phyloP scores from a whole-genome alignment of 805 yeast genomes.

The Blastobotrys parvus region DNA sequence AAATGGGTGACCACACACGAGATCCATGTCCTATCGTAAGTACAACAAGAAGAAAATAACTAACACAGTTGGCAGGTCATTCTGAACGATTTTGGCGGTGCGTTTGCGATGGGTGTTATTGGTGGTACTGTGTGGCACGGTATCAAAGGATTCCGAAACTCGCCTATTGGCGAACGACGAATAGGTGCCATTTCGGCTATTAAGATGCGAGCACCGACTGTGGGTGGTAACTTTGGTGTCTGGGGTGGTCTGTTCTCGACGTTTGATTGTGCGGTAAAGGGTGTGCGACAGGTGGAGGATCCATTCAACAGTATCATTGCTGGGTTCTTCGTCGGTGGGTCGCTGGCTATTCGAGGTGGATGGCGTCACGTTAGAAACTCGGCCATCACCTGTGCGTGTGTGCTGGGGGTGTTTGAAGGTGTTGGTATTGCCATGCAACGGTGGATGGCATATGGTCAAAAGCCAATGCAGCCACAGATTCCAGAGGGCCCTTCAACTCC shows the following conservation, averaged over 20 bases:
- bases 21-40: constrained; percentile 87
- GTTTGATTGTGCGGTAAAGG: constrained; percentile 92
- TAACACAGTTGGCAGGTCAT: constrained; percentile 45
- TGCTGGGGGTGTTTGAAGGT: constrained; percentile 95
- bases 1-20: constrained; percentile 71
- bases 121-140: constrained; percentile 99
- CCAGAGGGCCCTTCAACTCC: constrained; percentile 23
- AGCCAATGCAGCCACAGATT: constrained; percentile 38
- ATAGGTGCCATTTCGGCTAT: constrained; percentile 83
- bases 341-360: constrained; percentile 97
- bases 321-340: constrained; percentile 97
- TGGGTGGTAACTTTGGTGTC: constrained; percentile 98
- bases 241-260: constrained; percentile 99
- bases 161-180: constrained; percentile 91
- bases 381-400: constrained; percentile 95
- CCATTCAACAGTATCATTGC: constrained; percentile 98
- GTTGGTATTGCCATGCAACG: constrained; percentile 95
- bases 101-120: constrained; percentile 96
- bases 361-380: constrained; percentile 94
- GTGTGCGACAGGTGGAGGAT: constrained; percentile 94
- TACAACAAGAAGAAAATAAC: neutral
- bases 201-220: constrained; percentile 94
- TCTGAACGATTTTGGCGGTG: constrained; percentile 96
- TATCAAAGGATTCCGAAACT: constrained; percentile 95
- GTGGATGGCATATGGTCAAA: constrained; percentile 75